phyloP scores from a whole-genome alignment of 2,329 filamentous ascomycete genomes.

The Trichophyton schoenleinii region DNA sequence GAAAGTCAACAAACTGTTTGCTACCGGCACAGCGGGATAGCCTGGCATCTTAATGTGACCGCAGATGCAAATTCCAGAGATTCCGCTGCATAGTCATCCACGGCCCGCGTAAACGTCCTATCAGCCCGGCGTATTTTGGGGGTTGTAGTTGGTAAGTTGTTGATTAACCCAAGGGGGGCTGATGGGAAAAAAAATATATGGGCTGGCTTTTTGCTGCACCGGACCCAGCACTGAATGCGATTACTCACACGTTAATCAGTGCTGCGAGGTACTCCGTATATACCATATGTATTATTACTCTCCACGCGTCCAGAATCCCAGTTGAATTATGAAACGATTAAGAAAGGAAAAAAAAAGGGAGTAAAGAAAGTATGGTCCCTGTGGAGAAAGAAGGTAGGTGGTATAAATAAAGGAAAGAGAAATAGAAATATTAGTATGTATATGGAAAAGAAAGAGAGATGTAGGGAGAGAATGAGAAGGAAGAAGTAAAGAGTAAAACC shows the following conservation, averaged over 20 bases:
- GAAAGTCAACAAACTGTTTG: constrained; percentile 1
- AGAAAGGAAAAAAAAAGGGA: not conserved
- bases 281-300: not conserved
- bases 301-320: not conserved
- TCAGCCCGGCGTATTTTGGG: not conserved
- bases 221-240: not conserved
- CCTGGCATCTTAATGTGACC: not conserved
- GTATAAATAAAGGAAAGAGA: not conserved
- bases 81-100: constrained; percentile 3
- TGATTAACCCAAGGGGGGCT: not conserved
- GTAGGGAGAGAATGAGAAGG: not conserved
- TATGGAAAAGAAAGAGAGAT: not conserved
- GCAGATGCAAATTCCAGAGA: not conserved
- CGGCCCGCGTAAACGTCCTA: not conserved
- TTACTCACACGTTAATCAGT: not conserved
- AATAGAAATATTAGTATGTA: not conserved
- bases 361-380: not conserved
- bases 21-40: constrained; percentile 1
- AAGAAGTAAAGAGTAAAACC: not conserved
- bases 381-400: not conserved
- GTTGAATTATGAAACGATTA: constrained; percentile 1
- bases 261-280: not conserved
- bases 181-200: not conserved
- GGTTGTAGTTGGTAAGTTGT: not conserved
- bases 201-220: not conserved